These are phyloP conservation scores for Solanum piurae DNA, from an alignment of 257 asterid species.

Conservation along the genomic window DNA sequence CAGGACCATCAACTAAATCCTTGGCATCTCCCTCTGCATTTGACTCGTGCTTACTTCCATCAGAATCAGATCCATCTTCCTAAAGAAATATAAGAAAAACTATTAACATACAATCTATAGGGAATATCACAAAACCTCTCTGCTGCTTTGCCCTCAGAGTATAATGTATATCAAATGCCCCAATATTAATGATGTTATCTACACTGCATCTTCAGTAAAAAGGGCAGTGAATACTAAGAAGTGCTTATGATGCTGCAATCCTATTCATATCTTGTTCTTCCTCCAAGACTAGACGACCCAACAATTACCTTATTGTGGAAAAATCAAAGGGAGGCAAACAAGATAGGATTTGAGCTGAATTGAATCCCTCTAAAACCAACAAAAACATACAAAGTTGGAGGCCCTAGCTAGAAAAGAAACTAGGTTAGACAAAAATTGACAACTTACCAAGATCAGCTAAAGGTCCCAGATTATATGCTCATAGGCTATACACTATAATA, in stretches of 20 bases:
- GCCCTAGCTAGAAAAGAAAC: background rate
- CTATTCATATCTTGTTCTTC: background rate
- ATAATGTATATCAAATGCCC: background rate
- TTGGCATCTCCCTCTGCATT: conserved; percentile 33
- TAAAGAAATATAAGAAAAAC: conserved; percentile 10
- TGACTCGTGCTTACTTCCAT: conserved; percentile 31
- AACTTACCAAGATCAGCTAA: background rate
- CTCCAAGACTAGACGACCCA: background rate
- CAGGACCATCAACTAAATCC: conserved; percentile 67
- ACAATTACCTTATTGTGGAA: background rate
- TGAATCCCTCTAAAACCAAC: background rate
- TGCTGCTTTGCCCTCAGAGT: background rate
- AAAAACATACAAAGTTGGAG: background rate
- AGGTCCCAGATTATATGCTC: background rate
- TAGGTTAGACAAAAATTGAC: background rate
- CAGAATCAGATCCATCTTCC: conserved; percentile 42
- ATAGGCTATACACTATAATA: background rate
- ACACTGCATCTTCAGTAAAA: background rate
- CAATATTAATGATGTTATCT: background rate
- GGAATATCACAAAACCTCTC: background rate
- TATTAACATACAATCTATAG: background rate
- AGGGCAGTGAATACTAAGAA: background rate
- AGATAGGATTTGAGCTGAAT: background rate
- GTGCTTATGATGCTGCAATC: background rate
- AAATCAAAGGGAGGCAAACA: background rate